Conservation (phyloP, 208 protist genomes). For the Sergeia podlipaevii region DNA sequence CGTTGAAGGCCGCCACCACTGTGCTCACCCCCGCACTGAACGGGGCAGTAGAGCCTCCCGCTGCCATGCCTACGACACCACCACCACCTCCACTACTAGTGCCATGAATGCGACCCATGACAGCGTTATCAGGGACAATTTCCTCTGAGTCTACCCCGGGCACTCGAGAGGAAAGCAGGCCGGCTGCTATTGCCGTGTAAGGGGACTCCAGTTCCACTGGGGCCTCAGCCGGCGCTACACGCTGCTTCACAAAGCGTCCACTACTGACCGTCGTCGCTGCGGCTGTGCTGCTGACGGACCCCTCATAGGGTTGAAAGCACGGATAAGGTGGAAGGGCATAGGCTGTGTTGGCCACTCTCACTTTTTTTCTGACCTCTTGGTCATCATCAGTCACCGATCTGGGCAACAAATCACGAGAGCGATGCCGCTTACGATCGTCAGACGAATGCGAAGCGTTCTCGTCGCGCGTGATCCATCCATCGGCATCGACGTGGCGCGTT, state of each 20-base stretch:
- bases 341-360: no score
- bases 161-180: constrained; percentile 28
- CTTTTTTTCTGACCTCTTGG: no score
- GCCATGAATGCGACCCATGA: constrained; percentile 9
- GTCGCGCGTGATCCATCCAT: constrained; percentile 39
- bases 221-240: constrained; percentile 17
- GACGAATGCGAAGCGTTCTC: background rate
- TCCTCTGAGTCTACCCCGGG: constrained; percentile 45
- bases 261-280: background rate
- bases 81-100: constrained; percentile 1
- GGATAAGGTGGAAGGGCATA: constrained; percentile 33
- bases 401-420: no score
- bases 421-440: no score
- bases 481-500: constrained; percentile 10
- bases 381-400: no score
- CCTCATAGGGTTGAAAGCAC: constrained; percentile 24
- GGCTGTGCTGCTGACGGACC: background rate
- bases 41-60: background rate
- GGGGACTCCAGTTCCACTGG: constrained; percentile 30
- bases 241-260: constrained; percentile 27
- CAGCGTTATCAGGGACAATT: constrained; percentile 29
- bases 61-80: background rate
- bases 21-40: background rate
- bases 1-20: constrained; percentile 33
- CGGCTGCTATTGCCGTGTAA: constrained; percentile 12